Percentiles rank a stretch among this genome's conserved stretches.
These are phyloP conservation scores for Boeremia exigua DNA, from an alignment of 2,329 filamentous ascomycete species.

Conservation along the genomic window DNA sequence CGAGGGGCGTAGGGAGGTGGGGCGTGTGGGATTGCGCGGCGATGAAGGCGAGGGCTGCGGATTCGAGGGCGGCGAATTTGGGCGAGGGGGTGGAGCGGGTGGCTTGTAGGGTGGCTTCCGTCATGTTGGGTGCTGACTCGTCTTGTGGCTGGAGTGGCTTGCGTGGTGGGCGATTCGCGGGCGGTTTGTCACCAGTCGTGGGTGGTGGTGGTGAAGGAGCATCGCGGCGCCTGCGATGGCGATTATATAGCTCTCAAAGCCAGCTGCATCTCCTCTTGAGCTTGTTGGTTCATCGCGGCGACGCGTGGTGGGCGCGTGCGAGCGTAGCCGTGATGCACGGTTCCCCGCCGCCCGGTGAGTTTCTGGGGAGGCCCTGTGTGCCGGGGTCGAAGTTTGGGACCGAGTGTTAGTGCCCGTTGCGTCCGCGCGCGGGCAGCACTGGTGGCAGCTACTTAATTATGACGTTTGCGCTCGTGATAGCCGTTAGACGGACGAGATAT, in stretches of 20 bases:
- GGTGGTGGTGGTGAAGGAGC: too few relatives aligned
- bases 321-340: neutral
- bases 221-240: too few relatives aligned
- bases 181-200: too few relatives aligned
- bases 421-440: constrained; percentile 2
- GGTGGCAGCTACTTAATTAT: constrained; percentile 8
- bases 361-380: constrained; percentile 9
- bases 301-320: neutral
- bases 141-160: too few relatives aligned
- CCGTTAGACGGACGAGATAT: neutral
- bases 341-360: constrained; percentile 1
- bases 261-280: neutral
- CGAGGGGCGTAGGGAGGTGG: neutral
- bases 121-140: neutral
- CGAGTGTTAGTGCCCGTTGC: constrained; percentile 11
- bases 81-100: neutral
- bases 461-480: neutral
- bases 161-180: too few relatives aligned
- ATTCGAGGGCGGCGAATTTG: neutral
- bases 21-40: neutral
- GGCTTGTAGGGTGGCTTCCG: neutral
- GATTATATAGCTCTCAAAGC: too few relatives aligned
- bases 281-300: neutral
- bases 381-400: constrained; percentile 12
- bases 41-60: constrained; percentile 3